Evolutionary conservation across 2,329 filamentous ascomycete genomes (phyloP), one percentile per base, ranked within the genome.

Genomic region (Pyricularia sp.): DNA sequence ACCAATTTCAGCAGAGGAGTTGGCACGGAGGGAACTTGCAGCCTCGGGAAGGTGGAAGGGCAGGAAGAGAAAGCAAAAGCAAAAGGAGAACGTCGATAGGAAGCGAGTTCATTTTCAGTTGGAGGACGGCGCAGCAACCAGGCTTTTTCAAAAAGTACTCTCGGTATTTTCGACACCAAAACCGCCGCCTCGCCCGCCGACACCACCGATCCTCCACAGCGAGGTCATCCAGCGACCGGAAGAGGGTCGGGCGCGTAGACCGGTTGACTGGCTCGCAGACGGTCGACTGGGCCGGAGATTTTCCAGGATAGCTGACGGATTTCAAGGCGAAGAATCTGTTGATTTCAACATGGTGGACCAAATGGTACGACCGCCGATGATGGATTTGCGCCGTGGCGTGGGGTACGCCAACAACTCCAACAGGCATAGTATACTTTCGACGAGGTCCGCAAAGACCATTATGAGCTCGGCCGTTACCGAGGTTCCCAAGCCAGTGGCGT

Each of bases 401-500:
- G n/a, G 28, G 10, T 12, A 44, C 31, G 24, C 55, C 63, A 40
- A 12, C 63, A 26, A 49, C 28, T 40, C 73, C 44, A 77, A 78
- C 66, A 76, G 82, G 65, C 81, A 78, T 71, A 82, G 80, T 70
- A 71, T 84, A 65, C 78, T 82, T 69, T 81, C 81, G 19, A 77
- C 78, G 22, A 79, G 81, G 44, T 79, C 78, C 4, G 75, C 77
- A 62, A 86, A 86, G 71, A 78, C 75, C 65, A 75, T 78, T 40
- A 74, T 83, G 67, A 82, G 76, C 66, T 81, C 82, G 3, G 72
- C 76, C 13, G 79, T 84, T n/a, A 77, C 80, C 35, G 83, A 85
- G 68, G 70, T 85, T 8, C 28, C 57, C 1, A 91, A 92, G 75
- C 90, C 91, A 1, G 80, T 93, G n/a, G 89, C 89, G 13, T 86